Evolutionary conservation across 495 filamentous ascomycete genomes (phyloP).

Genomic region (Clohesyomyces aquaticus): DNA sequence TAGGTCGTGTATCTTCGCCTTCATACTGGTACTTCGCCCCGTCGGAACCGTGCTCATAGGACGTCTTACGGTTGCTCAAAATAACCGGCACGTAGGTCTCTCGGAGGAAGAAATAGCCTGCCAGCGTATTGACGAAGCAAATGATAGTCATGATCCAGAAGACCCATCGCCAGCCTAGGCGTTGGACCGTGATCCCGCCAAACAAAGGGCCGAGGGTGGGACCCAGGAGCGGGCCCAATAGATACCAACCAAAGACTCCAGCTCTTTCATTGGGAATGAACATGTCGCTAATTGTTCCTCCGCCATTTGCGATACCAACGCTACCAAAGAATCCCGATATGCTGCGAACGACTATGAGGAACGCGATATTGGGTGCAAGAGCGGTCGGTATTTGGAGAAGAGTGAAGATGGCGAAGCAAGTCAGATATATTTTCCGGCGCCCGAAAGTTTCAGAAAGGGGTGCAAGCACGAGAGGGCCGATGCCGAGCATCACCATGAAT

Average conservation of each 20-base stretch:
- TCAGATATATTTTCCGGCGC: slow-evolving; percentile 40
- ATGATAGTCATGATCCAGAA: slow-evolving; percentile 31
- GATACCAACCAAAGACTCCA: slow-evolving; percentile 42
- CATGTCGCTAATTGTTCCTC: slow-evolving; percentile 44
- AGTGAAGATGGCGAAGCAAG: slow-evolving; percentile 37
- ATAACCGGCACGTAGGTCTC: slow-evolving; percentile 37
- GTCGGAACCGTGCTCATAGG: slow-evolving; percentile 8
- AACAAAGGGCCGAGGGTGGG: slow-evolving; percentile 43
- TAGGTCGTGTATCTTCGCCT: slow-evolving; percentile 25
- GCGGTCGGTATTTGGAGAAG: slow-evolving; percentile 47
- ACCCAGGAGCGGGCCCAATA: slow-evolving; percentile 43
- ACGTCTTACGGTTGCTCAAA: slow-evolving; percentile 1
- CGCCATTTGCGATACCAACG: slow-evolving; percentile 43
- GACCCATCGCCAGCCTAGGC: slow-evolving; percentile 28
- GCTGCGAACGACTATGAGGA: slow-evolving; percentile 33
- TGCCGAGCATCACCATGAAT: slow-evolving; percentile 45
- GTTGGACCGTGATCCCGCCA: slow-evolving; percentile 26
- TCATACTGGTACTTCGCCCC: slow-evolving; percentile 26
- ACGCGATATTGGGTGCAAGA: slow-evolving; percentile 35
- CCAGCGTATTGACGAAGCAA: slow-evolving; percentile 19
- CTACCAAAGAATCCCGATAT: slow-evolving; percentile 44
- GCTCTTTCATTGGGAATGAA: slow-evolving; percentile 39
- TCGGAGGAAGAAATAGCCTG: slow-evolving; percentile 28
- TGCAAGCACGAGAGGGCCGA: slow-evolving; percentile 41
- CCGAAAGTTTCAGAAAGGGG: slow-evolving; percentile 43